Evolutionary conservation across 305 asterid species (phyloP).

Genomic region (Striga hermonthica): DNA sequence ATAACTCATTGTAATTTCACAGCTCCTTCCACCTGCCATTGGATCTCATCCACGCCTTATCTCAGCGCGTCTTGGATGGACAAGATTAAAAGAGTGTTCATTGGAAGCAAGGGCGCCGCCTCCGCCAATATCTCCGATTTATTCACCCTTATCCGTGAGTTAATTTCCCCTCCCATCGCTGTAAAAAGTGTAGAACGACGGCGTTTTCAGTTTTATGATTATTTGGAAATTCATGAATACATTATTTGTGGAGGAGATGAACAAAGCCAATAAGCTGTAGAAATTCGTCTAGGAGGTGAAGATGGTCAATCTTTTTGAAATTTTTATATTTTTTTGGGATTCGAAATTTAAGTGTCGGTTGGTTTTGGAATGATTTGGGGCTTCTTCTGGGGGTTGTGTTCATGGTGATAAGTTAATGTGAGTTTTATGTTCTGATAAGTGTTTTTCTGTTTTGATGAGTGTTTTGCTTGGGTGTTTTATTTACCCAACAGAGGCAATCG

Average conservation of each 20-base stretch:
- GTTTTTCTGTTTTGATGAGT: too few relatives aligned
- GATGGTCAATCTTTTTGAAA: too few relatives aligned
- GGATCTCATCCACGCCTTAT: constrained; percentile 55
- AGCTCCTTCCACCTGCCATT: constrained; percentile 38
- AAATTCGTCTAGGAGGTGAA: background rate
- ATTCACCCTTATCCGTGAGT: constrained; percentile 74
- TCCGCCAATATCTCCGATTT: constrained; percentile 38
- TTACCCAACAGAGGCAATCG: too few relatives aligned
- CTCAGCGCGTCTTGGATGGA: constrained; percentile 74
- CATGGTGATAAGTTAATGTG: too few relatives aligned
- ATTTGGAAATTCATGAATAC: constrained; percentile 2
- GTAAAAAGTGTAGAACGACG: background rate
- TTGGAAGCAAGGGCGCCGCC: constrained; percentile 44
- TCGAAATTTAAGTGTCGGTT: too few relatives aligned
- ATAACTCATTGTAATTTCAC: too few relatives aligned
- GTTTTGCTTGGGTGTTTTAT: too few relatives aligned
- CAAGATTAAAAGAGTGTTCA: constrained; percentile 67
- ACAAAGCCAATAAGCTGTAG: constrained; percentile 70
- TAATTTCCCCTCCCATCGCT: background rate
- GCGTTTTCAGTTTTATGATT: constrained; percentile 4
- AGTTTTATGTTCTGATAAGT: too few relatives aligned
- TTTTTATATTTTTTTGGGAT: too few relatives aligned
- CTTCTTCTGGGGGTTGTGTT: too few relatives aligned
- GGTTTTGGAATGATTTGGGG: too few relatives aligned
- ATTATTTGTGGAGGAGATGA: constrained; percentile 80